These are phyloP conservation scores for Colletotrichum sp. DNA, from an alignment of 2,329 filamentous ascomycete genomes.

Conservation along the genomic window DNA sequence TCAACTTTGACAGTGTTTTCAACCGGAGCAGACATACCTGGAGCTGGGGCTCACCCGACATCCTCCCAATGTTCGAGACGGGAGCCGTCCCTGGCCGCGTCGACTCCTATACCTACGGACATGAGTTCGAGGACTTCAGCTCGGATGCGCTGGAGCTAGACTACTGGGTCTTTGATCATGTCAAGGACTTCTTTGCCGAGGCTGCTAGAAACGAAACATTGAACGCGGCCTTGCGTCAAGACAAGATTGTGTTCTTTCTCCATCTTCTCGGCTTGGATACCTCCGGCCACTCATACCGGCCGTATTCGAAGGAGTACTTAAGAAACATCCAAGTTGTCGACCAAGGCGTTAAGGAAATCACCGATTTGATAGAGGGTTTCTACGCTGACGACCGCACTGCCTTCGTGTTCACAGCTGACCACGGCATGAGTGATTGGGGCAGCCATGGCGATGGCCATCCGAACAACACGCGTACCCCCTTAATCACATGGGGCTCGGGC, in stretches of 20 bases:
- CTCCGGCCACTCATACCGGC: constrained; percentile 82
- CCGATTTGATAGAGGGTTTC: constrained; percentile 81
- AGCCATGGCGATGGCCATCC: constrained; percentile 98
- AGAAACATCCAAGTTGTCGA: constrained; percentile 96
- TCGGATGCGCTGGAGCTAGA: constrained; percentile 82
- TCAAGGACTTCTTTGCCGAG: constrained; percentile 83
- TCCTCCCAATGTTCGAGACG: constrained; percentile 94
- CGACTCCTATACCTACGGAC: constrained; percentile 83
- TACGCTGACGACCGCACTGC: constrained; percentile 87
- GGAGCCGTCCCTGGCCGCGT: constrained; percentile 89
- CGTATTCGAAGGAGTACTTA: constrained; percentile 94
- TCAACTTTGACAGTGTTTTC: constrained; percentile 98
- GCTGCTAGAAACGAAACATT: constrained; percentile 81
- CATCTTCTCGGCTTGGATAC: constrained; percentile 94
- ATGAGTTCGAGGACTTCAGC: constrained; percentile 90
- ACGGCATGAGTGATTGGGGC: constrained; percentile 99
- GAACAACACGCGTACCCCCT: constrained; percentile 92
- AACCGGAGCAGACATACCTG: constrained; percentile 96
- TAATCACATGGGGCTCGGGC: constrained; percentile 93
- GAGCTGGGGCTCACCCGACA: constrained; percentile 99
- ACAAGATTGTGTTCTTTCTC: constrained; percentile 93
- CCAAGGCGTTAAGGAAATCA: constrained; percentile 84
- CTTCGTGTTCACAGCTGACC: constrained; percentile 96
- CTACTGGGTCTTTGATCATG: constrained; percentile 94
- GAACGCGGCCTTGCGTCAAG: constrained; percentile 73